Base-by-base conservation (phyloP, 139 green algal genomes). In the Haematococcus lacustris region DNA sequence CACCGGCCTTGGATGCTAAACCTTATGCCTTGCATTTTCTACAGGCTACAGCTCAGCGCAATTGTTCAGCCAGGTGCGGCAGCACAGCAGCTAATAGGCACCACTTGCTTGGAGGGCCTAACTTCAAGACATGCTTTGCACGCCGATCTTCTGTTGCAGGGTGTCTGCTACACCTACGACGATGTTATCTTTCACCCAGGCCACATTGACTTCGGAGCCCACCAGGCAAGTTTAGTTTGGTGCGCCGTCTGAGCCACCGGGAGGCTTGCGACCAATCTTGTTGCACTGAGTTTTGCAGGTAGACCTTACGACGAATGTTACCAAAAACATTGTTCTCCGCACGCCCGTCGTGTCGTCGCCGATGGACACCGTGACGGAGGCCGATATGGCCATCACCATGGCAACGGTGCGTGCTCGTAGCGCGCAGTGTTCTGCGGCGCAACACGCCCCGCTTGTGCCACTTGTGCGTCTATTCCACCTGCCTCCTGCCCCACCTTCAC, bases 341-440 rank as follows among this genome's bases (percentile, higher is more conserved):
- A 90, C 89, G 26, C 95, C 95, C 7, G 78, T 98, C 13, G 91
- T 98, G 39, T 93, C 81, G 65, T 95, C 90, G 0, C 95, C 95
- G 13, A 99, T 99, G 95, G 94, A 99, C 84, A 97, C 93, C 3
- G 96, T 99, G 0, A 99, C 96, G 5, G 96, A 98, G 79, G 85
- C 83, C 2, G 77, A 90, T 37, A 99, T 99, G 96, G 96, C 96
- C 9, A 84, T 93, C 37, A 91, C 93, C 0, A 98, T 99, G 96
- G 96, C 96, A 1, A 80, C 75, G 64, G 86, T 97, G 65, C 72
- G 81, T 38, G 17, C 34, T 57, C 21, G 21, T 57, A n/a, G n/a
- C n/a, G n/a, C n/a, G n/a, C n/a, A n/a, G n/a, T n/a, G n/a, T n/a
- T n/a, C n/a, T n/a, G n/a, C n/a, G n/a, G n/a, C n/a, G n/a, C n/a